phyloP scores from a whole-genome alignment of 768 basidiomycete species.

The Exsudoporus frostii region DNA sequence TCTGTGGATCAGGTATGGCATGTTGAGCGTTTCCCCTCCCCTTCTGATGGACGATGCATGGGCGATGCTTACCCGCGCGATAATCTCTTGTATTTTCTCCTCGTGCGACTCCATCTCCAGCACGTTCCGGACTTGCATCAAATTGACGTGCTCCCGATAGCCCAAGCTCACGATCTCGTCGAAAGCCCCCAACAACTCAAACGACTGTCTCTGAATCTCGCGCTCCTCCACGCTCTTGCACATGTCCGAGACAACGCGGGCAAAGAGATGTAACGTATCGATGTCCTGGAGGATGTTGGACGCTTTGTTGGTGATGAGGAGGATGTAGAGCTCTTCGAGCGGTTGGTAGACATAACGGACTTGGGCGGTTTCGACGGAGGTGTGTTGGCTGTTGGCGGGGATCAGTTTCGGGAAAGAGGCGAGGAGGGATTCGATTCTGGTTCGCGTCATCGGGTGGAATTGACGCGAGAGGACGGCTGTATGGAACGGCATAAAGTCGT shows the following conservation, averaged over 20 bases:
- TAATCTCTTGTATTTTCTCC: constrained; percentile 97
- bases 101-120: constrained; percentile 91
- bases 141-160: constrained; percentile 72
- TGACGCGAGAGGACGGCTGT: constrained; percentile 94
- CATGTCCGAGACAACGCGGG: constrained; percentile 89
- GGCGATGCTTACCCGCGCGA: constrained; percentile 67
- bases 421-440: constrained; percentile 91
- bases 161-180: constrained; percentile 95
- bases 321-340: constrained; percentile 93
- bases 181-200: constrained; percentile 92
- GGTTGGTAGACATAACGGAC: constrained; percentile 97
- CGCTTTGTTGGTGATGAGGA: constrained; percentile 97
- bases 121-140: constrained; percentile 75
- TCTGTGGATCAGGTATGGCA: constrained; percentile 42
- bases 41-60: no score
- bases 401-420: constrained; percentile 98
- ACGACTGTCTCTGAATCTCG: constrained; percentile 86
- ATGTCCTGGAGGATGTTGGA: constrained; percentile 99
- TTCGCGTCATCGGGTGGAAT: constrained; percentile 88
- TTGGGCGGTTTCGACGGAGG: constrained; percentile 92
- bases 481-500: neutral
- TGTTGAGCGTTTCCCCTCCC: neutral
- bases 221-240: constrained; percentile 84
- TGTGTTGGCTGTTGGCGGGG: constrained; percentile 91
- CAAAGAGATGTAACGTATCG: constrained; percentile 91